phyloP scores from a whole-genome alignment of 805 yeast species.

The Cyberlindnera nakhonratchasimensis region DNA sequence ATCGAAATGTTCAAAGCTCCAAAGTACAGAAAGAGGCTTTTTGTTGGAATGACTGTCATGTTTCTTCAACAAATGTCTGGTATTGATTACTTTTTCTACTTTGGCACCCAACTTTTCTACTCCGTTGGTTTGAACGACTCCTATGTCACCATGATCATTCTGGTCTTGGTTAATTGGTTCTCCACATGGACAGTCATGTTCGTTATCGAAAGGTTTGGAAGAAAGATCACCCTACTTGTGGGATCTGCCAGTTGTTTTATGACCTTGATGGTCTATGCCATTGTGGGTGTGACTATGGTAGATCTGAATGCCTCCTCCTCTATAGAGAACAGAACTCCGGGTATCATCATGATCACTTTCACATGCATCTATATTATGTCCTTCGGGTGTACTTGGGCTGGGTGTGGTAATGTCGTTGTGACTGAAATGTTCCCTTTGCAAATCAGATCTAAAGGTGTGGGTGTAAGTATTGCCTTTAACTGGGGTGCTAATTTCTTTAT shows the following conservation, averaged over 20 bases:
- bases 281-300: constrained; percentile 40
- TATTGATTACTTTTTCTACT: constrained; percentile 64
- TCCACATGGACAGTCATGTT: constrained; percentile 47
- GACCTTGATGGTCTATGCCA: constrained; percentile 51
- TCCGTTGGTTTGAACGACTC: constrained; percentile 51
- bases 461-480: constrained; percentile 55
- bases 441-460: constrained; percentile 52
- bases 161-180: constrained; percentile 50
- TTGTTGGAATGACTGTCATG: constrained; percentile 55
- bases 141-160: constrained; percentile 49
- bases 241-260: constrained; percentile 48
- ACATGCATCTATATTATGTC: constrained; percentile 48
- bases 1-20: constrained; percentile 39
- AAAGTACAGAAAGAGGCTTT: constrained; percentile 33
- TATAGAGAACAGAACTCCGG: constrained; percentile 35
- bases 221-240: constrained; percentile 35
- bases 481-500: constrained; percentile 50
- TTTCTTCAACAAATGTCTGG: constrained; percentile 61
- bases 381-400: constrained; percentile 60
- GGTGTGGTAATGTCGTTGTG: constrained; percentile 44
- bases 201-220: constrained; percentile 48
- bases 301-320: constrained; percentile 28
- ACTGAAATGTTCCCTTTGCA: constrained; percentile 53
- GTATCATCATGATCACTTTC: constrained; percentile 50
- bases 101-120: constrained; percentile 54